Evolutionary conservation across 1,284 basidiomycete species (phyloP), one percentile per base, ranked within the genome.

Genomic region (Ganoderma multipileum): DNA sequence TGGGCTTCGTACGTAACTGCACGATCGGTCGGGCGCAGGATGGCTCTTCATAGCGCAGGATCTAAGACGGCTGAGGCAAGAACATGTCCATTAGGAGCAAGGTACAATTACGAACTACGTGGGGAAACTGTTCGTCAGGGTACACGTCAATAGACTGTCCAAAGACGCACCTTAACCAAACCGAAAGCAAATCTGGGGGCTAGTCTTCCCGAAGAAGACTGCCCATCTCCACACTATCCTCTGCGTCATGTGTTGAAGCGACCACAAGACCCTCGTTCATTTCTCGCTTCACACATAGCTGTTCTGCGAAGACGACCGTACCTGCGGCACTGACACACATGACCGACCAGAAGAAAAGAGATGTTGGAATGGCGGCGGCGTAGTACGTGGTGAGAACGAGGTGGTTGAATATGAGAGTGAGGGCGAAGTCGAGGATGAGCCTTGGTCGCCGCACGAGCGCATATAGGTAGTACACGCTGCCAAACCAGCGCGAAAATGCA

Each of bases 311-410:
- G 61, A 96, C 85, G 66, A 99, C 88, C 74, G 92, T 95, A 30
- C 93, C 77, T 14, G 89, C 84, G 1, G 94, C 86, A 60, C 95
- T 91, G n/a, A 84, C 80, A 18, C 88, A 79, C 81, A 97, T 86
- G 59, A 96, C 86, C 63, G 90, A 76, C 93, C 95, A 98, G 82
- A 93, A 97, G 85, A 96, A 98, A 58, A 95, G 77, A 4, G 94
- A 95, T 0, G 93, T 93, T 2, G 98, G 97, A 77, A 99, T 85
- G 7, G 91, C 87, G 59, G 91, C 89, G 2, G 96, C 90, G 81
- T 97, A 98, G 81, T 96, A 97, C 20, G 94, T 95, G 58, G 96
- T 97, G 65, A 98, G 83, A 64, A 98, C 90, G 62, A 98, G 83
- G 81, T 99, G 96, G 77, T 93, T 91, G 83, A 98, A 92, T 65